Conservation (phyloP, 2,329 filamentous ascomycete species). For the Pseudogymnoascus sp. region DNA sequence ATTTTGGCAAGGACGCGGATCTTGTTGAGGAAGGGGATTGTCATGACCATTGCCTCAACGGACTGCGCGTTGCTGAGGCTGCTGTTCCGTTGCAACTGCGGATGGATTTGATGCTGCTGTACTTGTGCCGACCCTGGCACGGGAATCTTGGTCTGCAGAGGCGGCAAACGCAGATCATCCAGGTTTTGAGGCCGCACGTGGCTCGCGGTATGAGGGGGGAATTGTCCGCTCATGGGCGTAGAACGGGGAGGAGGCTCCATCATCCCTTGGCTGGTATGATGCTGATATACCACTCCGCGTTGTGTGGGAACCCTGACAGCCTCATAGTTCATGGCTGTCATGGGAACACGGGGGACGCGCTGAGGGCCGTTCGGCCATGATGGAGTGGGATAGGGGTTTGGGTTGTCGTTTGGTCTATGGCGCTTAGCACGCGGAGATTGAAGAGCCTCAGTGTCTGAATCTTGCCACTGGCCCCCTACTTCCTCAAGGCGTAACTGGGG, state of each 20-base stretch:
- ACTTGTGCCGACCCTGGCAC: conserved; percentile 25
- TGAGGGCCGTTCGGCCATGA: not conserved
- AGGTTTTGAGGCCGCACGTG: conserved; percentile 18
- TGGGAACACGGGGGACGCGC: conserved; percentile 12
- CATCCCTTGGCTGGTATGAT: conserved; percentile 14
- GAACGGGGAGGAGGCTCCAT: conserved; percentile 26
- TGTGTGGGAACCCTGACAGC: conserved; percentile 29
- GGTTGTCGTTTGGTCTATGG: conserved; percentile 30
- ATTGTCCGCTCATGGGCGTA: conserved; percentile 22
- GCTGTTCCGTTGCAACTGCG: conserved; percentile 24
- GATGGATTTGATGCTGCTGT: conserved; percentile 28
- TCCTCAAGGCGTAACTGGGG: not conserved
- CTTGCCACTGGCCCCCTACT: not conserved
- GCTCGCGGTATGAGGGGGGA: conserved; percentile 15
- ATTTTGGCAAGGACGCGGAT: conserved; percentile 69
- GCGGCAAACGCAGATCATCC: conserved; percentile 29
- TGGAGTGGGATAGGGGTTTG: conserved; percentile 27
- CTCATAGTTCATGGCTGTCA: conserved; percentile 30
- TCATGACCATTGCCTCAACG: conserved; percentile 65
- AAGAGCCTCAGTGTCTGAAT: not conserved
- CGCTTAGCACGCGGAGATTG: not conserved
- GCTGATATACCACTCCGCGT: conserved; percentile 14
- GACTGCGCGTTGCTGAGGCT: conserved; percentile 38
- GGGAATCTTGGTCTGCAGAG: conserved; percentile 25
- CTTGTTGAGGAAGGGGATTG: conserved; percentile 66